These are phyloP conservation scores for Macrophomina tecta DNA, from an alignment of 2,329 filamentous ascomycete species.

Conservation along the genomic window DNA sequence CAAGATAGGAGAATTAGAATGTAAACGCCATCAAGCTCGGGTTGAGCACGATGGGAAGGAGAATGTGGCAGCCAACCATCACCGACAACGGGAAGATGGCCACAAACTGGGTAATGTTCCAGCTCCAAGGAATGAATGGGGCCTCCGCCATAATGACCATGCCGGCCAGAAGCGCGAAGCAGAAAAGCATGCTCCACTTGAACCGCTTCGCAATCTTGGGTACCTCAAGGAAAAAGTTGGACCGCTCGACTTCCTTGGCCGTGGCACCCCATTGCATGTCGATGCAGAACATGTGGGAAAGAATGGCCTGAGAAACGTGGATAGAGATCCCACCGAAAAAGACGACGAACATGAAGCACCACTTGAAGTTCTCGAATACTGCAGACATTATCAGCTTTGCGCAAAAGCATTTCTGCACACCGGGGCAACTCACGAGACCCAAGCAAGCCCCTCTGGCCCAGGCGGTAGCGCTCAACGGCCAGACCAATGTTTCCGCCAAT, in stretches of 20 bases:
- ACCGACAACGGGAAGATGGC: slow-evolving; percentile 29
- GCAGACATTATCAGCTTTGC: neutral
- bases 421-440: slow-evolving; percentile 4
- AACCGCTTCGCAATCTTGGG: slow-evolving; percentile 25
- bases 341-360: slow-evolving; percentile 31
- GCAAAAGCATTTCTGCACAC: no score
- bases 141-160: slow-evolving; percentile 29
- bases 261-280: slow-evolving; percentile 30
- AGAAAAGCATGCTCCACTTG: slow-evolving; percentile 25
- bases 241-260: slow-evolving; percentile 28
- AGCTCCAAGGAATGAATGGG: slow-evolving; percentile 29
- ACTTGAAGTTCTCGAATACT: slow-evolving; percentile 32
- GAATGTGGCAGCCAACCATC: slow-evolving; percentile 27
- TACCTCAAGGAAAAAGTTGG: slow-evolving; percentile 27
- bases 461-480: slow-evolving; percentile 24
- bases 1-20: neutral
- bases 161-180: slow-evolving; percentile 5
- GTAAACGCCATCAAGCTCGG: slow-evolving; percentile 27
- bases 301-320: slow-evolving; percentile 30
- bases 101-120: slow-evolving; percentile 28
- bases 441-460: slow-evolving; percentile 15
- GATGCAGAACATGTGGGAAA: slow-evolving; percentile 31
- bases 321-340: slow-evolving; percentile 33
- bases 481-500: slow-evolving; percentile 15
- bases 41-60: slow-evolving; percentile 29